Base-by-base conservation (phyloP, 208 protist genomes). In the Acanthamoeba triangularis region DNA sequence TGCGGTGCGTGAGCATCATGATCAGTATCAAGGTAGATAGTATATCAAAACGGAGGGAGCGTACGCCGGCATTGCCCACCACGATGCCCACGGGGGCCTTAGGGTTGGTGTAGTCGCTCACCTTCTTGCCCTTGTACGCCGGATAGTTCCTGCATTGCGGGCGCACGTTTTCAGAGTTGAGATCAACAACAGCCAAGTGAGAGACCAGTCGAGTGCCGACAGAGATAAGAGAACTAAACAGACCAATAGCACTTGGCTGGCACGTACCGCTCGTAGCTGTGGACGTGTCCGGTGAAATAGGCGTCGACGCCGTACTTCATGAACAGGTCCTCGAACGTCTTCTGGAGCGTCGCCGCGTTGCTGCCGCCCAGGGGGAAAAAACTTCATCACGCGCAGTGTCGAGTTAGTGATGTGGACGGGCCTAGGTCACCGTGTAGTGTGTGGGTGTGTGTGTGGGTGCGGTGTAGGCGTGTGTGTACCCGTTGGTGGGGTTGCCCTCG, bases 301-400 rank as follows among this genome's bases (percentile, higher is more conserved):
- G 90, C n/a, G 49, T 95, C 80, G 20, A 95, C 93, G 35, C 65
- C 47, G 47, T 95, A 95, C 78, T 76, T 88, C 14, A 37, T 8
- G 61, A 95, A 95, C 14, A 95, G 47, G 37, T 93, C 41, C n/a
- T 88, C 80, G n/a, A 88, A 63, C 52, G 80, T 63, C 80, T 88
- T 88, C 59, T 88, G 80, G 11, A 88, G 49, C 11, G 72, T 82
- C 52, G 14, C 30, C 18, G 44, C 56, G 18, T 90, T 90, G 52
- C 52, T 90, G 33, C 54, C 52, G n/a, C 52, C 54, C 16, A 90
- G 30, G 20, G 54, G 82, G 37, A 90, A 47, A 25, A 49, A 1
- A 41, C 33, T 49, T 6, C 4, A 10, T 35, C 8, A 63, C 11
- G 5, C 16, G 13, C 37, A 13, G 23, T 52, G 74, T 52, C 20